Evolutionary conservation across 306 rosid genomes (phyloP).

Genomic region (Spatholobus suberectus): DNA sequence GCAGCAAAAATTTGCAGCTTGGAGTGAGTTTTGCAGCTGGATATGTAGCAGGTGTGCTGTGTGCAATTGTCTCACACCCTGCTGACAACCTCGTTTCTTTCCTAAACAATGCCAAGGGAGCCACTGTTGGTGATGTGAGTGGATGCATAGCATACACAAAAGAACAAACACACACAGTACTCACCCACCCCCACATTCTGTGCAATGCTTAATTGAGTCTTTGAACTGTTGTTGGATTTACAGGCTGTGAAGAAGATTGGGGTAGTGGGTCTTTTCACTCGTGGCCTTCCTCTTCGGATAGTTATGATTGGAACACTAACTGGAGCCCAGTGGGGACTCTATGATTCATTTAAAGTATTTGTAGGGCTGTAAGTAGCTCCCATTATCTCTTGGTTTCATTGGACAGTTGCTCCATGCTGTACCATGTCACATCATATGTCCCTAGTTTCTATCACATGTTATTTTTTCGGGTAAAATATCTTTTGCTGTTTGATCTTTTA

Average conservation of each 20-base stretch:
- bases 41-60: slow-evolving; percentile 71
- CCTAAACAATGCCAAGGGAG: slow-evolving; percentile 84
- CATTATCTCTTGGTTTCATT: not conserved
- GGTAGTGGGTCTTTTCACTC: slow-evolving; percentile 67
- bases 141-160: not conserved
- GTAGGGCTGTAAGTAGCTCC: slow-evolving; percentile 72
- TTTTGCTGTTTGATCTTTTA: slow-evolving; percentile 29
- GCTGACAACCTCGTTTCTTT: slow-evolving; percentile 88
- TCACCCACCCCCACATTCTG: not conserved
- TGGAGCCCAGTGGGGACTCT: slow-evolving; percentile 74
- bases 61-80: slow-evolving; percentile 79
- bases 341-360: slow-evolving; percentile 74
- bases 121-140: slow-evolving; percentile 80
- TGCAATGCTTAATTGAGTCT: slow-evolving; percentile 24
- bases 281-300: slow-evolving; percentile 87
- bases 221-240: slow-evolving; percentile 36
- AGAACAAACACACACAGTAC: not conserved
- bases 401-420: not conserved
- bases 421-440: slow-evolving; percentile 9
- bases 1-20: slow-evolving; percentile 71
- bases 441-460: not conserved
- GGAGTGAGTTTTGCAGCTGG: slow-evolving; percentile 83
- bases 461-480: not conserved
- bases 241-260: slow-evolving; percentile 80
- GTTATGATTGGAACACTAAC: slow-evolving; percentile 82